phyloP scores from a whole-genome alignment of 306 rosid species.

The Casuarina glauca region DNA sequence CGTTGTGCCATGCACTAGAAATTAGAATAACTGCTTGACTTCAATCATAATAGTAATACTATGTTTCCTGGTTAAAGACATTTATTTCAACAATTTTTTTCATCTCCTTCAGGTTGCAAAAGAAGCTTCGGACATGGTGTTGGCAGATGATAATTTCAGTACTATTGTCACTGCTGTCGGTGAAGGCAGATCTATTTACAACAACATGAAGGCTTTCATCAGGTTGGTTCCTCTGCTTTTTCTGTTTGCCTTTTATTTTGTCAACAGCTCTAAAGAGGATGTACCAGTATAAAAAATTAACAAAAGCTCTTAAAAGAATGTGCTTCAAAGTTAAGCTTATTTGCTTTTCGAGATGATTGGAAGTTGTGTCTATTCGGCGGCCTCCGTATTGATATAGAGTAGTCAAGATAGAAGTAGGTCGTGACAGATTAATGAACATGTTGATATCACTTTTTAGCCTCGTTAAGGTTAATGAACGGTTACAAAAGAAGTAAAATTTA shows the following conservation, averaged over 20 bases:
- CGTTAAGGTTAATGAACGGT: neutral
- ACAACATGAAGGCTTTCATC: constrained; percentile 94
- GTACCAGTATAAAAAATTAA: neutral
- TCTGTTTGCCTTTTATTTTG: neutral
- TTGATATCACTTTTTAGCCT: neutral
- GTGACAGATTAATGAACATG: neutral
- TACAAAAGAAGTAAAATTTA: neutral
- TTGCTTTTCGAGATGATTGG: neutral
- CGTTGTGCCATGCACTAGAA: neutral
- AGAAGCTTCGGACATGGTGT: constrained; percentile 97
- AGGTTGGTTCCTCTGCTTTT: constrained; percentile 42
- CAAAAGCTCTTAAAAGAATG: neutral
- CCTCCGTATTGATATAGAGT: neutral
- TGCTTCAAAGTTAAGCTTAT: neutral
- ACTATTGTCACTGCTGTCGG: constrained; percentile 94
- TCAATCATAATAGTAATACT: neutral
- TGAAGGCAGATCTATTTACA: constrained; percentile 94
- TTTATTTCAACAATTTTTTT: neutral
- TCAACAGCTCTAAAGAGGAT: neutral
- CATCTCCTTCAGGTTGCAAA: constrained; percentile 72
- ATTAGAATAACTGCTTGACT: neutral
- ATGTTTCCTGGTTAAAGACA: neutral
- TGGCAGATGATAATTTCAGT: constrained; percentile 93
- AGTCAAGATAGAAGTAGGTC: neutral
- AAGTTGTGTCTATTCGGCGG: neutral